Conservation (phyloP, 805 yeast genomes). For the Kluyveromyces wickerhamii region DNA sequence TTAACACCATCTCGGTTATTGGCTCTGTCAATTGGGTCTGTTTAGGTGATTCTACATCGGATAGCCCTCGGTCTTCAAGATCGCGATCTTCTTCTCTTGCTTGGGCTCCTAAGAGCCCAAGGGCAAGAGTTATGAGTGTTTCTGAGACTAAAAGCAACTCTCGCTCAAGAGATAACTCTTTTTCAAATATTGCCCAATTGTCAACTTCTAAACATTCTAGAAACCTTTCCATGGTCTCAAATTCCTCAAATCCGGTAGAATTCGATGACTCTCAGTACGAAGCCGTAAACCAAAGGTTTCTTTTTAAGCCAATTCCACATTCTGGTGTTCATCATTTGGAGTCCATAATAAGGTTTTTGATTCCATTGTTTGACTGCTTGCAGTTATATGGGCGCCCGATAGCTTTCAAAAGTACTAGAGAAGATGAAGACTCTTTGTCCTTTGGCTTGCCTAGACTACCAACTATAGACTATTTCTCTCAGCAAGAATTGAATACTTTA, state of each 20-base stretch:
- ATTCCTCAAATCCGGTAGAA: conserved; percentile 5
- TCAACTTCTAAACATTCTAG: conserved; percentile 2
- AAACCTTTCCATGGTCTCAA: conserved; percentile 8
- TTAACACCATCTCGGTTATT: conserved; percentile 6
- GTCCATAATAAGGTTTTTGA: conserved; percentile 55
- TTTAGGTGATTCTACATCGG: background rate
- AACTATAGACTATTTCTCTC: conserved; percentile 43
- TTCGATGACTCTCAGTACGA: conserved; percentile 4
- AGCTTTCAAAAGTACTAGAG: conserved; percentile 46
- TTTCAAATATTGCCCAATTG: background rate
- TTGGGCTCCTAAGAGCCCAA: conserved; percentile 5
- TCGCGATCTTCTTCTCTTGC: conserved; percentile 7
- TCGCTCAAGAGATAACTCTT: background rate
- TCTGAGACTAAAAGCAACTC: background rate
- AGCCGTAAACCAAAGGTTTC: conserved; percentile 22
- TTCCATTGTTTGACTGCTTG: conserved; percentile 61
- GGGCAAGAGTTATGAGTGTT: conserved; percentile 1
- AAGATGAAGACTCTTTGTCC: conserved; percentile 44
- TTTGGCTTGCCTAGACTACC: conserved; percentile 72
- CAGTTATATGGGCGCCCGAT: conserved; percentile 68
- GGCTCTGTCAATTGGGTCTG: conserved; percentile 8
- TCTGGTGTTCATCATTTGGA: conserved; percentile 61
- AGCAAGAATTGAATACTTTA: conserved; percentile 11
- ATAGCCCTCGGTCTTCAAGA: conserved; percentile 5
- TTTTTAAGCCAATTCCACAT: conserved; percentile 58